Percentiles rank a stretch among this genome's conserved stretches.
phyloP scores from a whole-genome alignment of 2,329 filamentous ascomycete species.

The Epicoccum nigrum region DNA sequence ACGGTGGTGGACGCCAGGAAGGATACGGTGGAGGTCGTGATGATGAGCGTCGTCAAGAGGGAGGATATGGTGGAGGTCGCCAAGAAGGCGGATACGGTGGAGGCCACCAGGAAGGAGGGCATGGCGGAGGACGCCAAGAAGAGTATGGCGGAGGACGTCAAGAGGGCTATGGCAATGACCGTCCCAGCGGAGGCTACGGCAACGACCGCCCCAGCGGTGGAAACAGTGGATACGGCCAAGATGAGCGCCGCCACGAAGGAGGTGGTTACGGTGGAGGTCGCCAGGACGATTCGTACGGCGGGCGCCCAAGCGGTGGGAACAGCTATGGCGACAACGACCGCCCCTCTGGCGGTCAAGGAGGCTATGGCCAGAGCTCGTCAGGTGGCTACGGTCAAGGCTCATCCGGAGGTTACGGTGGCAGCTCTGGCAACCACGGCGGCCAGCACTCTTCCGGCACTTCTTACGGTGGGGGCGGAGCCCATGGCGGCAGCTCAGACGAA shows the following conservation, averaged over 20 bases:
- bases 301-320: constrained; percentile 7
- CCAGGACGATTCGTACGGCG: constrained; percentile 22
- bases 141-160: constrained; percentile 11
- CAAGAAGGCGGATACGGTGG: constrained; percentile 3
- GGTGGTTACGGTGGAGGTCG: not conserved
- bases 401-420: constrained; percentile 26
- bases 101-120: constrained; percentile 2
- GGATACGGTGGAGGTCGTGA: constrained; percentile 10
- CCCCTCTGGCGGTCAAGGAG: constrained; percentile 25
- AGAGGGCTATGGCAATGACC: constrained; percentile 2
- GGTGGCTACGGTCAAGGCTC: constrained; percentile 21
- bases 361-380: constrained; percentile 19
- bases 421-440: constrained; percentile 29
- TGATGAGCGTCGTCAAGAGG: constrained; percentile 5
- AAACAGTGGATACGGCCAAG: constrained; percentile 23
- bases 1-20: constrained; percentile 16
- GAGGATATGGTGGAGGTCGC: not conserved
- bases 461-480: constrained; percentile 51
- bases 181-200: constrained; percentile 4
- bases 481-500: constrained; percentile 55
- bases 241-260: constrained; percentile 18
- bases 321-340: constrained; percentile 29
- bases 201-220: constrained; percentile 21
- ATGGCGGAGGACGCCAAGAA: no score
- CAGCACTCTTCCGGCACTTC: constrained; percentile 51